Conservation (phyloP, 768 basidiomycete genomes). For the Pleurotus pulmonarius region DNA sequence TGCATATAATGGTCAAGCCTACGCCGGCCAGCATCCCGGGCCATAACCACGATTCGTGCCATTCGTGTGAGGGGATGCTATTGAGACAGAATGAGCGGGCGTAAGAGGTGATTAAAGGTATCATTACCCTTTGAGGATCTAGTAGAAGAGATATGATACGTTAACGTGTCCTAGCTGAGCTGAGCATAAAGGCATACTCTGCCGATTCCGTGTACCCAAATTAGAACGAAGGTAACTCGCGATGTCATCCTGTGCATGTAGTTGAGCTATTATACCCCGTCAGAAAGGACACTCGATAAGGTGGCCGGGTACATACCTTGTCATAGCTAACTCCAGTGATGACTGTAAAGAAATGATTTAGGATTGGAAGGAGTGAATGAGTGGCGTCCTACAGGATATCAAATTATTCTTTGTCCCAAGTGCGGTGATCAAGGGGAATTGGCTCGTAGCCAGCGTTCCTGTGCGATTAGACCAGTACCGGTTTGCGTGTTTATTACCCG, state of each 20-base stretch:
- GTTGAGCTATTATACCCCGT: not conserved
- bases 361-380: not conserved
- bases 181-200: not conserved
- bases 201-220: constrained; percentile 4
- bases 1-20: constrained; percentile 25
- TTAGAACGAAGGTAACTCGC: constrained; percentile 1
- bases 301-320: not conserved
- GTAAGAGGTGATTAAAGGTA: not conserved
- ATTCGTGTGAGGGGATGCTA: not conserved
- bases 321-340: constrained; percentile 4
- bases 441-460: constrained; percentile 25
- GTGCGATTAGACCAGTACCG: constrained; percentile 19
- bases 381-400: constrained; percentile 21
- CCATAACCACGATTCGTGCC: constrained; percentile 18
- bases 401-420: constrained; percentile 47
- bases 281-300: not conserved
- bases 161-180: not conserved
- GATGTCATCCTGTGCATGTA: constrained; percentile 8
- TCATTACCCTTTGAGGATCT: constrained; percentile 3
- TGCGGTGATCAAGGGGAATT: constrained; percentile 39
- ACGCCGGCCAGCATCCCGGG: constrained; percentile 28
- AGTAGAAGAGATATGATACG: not conserved
- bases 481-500: not conserved
- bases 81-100: not conserved
- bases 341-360: not conserved